Conservation (phyloP, 179 eudicot genomes). For the Camellia oleifera region DNA sequence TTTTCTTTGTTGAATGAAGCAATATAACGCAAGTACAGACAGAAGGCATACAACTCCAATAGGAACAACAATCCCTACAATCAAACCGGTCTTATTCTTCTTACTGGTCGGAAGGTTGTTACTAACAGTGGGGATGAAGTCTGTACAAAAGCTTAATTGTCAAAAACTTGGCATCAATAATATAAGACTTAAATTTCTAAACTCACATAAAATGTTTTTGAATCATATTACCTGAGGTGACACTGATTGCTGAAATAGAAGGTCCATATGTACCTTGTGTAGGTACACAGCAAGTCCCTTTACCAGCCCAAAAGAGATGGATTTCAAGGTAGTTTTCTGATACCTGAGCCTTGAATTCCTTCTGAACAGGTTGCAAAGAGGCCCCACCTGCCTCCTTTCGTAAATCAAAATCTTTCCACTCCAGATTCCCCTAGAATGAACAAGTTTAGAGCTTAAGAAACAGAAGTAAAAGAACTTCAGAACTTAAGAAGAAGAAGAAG, state of each 20-base stretch:
- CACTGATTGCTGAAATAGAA: slow-evolving; percentile 32
- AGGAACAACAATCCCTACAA: slow-evolving; percentile 59
- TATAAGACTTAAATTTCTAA: neutral
- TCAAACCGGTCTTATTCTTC: slow-evolving; percentile 41
- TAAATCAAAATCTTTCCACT: slow-evolving; percentile 59
- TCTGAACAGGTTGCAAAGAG: slow-evolving; percentile 2
- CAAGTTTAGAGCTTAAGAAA: neutral
- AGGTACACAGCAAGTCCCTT: no score
- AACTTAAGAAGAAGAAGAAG: no score
- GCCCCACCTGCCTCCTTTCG: slow-evolving; percentile 22
- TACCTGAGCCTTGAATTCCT: no score
- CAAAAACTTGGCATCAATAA: neutral
- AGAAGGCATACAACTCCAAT: slow-evolving; percentile 37
- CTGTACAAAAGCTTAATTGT: no score
- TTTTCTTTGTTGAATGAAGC: slow-evolving; percentile 39
- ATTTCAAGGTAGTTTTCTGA: no score
- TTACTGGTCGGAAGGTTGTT: slow-evolving; percentile 30
- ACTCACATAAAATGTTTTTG: neutral
- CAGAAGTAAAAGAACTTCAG: neutral
- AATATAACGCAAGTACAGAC: slow-evolving; percentile 32
- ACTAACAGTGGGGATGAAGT: no score
- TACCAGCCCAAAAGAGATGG: no score
- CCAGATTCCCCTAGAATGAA: neutral
- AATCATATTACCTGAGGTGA: slow-evolving; percentile 53
- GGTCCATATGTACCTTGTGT: no score